These are phyloP conservation scores for Penicillium sp. DNA, from an alignment of 2,329 filamentous ascomycete species.

Conservation along the genomic window DNA sequence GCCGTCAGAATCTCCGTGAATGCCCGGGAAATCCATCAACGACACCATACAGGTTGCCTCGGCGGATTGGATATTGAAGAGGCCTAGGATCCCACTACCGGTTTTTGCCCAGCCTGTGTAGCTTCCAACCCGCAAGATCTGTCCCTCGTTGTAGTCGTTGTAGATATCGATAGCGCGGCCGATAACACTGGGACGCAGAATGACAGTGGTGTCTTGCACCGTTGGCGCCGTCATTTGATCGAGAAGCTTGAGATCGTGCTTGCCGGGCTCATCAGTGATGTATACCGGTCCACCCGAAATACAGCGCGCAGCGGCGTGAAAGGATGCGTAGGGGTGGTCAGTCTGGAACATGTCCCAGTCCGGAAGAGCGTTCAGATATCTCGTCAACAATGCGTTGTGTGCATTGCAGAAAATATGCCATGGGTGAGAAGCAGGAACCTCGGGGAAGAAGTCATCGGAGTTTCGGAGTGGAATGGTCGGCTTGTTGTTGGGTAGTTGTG, in stretches of 20 bases:
- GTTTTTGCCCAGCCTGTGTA: slow-evolving; percentile 72
- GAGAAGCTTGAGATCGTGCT: slow-evolving; percentile 77
- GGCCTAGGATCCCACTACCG: slow-evolving; percentile 76
- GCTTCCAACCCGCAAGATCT: slow-evolving; percentile 75
- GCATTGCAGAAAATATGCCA: slow-evolving; percentile 98
- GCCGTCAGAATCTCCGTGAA: slow-evolving; percentile 51
- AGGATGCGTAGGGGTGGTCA: slow-evolving; percentile 70
- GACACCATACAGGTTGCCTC: slow-evolving; percentile 71
- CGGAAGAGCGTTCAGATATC: slow-evolving; percentile 83
- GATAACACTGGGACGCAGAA: slow-evolving; percentile 75
- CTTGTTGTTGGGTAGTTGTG: slow-evolving; percentile 76
- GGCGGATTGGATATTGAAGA: slow-evolving; percentile 78
- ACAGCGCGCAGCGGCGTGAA: slow-evolving; percentile 88
- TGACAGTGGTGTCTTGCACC: slow-evolving; percentile 72
- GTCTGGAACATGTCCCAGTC: slow-evolving; percentile 82
- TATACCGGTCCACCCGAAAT: slow-evolving; percentile 91
- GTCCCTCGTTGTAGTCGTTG: slow-evolving; percentile 72
- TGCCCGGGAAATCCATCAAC: slow-evolving; percentile 74
- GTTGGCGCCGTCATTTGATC: slow-evolving; percentile 79
- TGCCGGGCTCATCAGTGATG: slow-evolving; percentile 85
- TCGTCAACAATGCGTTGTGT: slow-evolving; percentile 80
- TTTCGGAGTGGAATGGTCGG: slow-evolving; percentile 79
- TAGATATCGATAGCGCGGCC: slow-evolving; percentile 77
- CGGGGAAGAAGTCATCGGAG: slow-evolving; percentile 88
- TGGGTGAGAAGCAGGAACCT: slow-evolving; percentile 76